Evolutionary conservation across 108 stramenopile genomes (phyloP).

Genomic region (Skeletonema grethae): DNA sequence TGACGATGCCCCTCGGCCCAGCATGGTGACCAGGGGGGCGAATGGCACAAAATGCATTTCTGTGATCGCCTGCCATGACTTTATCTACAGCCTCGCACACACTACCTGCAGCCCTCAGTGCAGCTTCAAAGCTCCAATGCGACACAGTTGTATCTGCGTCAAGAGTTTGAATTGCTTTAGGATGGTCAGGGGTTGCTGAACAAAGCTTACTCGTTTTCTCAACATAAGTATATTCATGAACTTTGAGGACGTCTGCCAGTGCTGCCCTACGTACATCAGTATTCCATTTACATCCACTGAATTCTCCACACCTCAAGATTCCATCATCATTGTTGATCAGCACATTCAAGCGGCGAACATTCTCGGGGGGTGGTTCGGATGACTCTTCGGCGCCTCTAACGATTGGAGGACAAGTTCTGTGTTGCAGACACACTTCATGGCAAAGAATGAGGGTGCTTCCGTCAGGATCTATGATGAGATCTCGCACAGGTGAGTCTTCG

Average conservation of each 20-base stretch:
- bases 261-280: conserved; percentile 75
- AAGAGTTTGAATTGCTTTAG: conserved; percentile 76
- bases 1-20: conserved; percentile 93
- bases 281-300: conserved; percentile 69
- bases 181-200: conserved; percentile 83
- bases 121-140: conserved; percentile 90
- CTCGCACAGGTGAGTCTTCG: conserved; percentile 63
- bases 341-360: conserved; percentile 82
- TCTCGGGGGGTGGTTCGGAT: conserved; percentile 84
- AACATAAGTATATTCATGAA: conserved; percentile 90
- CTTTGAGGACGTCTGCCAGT: conserved; percentile 84
- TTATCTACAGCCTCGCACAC: conserved; percentile 89
- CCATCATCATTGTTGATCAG: conserved; percentile 80
- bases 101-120: conserved; percentile 86
- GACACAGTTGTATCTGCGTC: conserved; percentile 89
- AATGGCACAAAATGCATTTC: conserved; percentile 94
- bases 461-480: conserved; percentile 86
- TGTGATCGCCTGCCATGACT: conserved; percentile 77
- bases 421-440: conserved; percentile 82
- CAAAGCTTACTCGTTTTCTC: conserved; percentile 80
- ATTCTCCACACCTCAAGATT: conserved; percentile 78
- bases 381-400: conserved; percentile 60
- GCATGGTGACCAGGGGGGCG: conserved; percentile 99
- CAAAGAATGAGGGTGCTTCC: conserved; percentile 68
- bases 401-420: conserved; percentile 86